Base-by-base conservation (phyloP, 2,329 filamentous ascomycete species). In the Amauroascus niger region DNA sequence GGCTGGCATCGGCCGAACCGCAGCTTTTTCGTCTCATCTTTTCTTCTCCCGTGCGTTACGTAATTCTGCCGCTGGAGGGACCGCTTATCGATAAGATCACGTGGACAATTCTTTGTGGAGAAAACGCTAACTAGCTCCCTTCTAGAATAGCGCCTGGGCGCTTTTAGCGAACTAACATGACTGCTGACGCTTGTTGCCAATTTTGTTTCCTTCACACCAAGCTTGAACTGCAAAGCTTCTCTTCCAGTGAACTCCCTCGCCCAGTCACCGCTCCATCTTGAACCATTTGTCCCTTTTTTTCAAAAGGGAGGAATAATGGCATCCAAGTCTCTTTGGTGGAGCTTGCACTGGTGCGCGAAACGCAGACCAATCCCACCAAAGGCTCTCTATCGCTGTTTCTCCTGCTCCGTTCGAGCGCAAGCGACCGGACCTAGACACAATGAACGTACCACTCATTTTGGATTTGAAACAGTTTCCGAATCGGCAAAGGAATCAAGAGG, bases 401-500 rank as follows among this genome's bases (percentile, higher is more conserved):
- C 77, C 30, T 78, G 73, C 63, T 70, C 75, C 20, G 59, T 67
- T 47, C 71, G 66, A 37, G 55, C 59, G 59, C 61, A 65, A 54
- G 68, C 74, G 56, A 66, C 69, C 55, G 67, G 65, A 55, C 60
- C 60, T 60, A 58, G 64, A 50, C 64, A 71, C 50, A 60, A 75
- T 60, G 75, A 80, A 45, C 77, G 78, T 55, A 84, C 84, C 58
- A 95, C 90, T 48, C 89, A 95, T 73, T 96, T 96, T 69, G 90
- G 90, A 49, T 96, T 88, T 69, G 80, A 90, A 72, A 91, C 87
- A 40, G 79, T 96, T 39, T 81, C 86, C 14, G 87, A 94, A 67
- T 76, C 81, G 8, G 77, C 93, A 69, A 96, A 96, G 72, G 79
- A 83, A 61, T 77, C 78, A 22, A 76, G 75, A 72, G 82, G 82